Evolutionary conservation across 805 yeast genomes (phyloP).

Genomic region (Wickerhamiella musiphila): DNA sequence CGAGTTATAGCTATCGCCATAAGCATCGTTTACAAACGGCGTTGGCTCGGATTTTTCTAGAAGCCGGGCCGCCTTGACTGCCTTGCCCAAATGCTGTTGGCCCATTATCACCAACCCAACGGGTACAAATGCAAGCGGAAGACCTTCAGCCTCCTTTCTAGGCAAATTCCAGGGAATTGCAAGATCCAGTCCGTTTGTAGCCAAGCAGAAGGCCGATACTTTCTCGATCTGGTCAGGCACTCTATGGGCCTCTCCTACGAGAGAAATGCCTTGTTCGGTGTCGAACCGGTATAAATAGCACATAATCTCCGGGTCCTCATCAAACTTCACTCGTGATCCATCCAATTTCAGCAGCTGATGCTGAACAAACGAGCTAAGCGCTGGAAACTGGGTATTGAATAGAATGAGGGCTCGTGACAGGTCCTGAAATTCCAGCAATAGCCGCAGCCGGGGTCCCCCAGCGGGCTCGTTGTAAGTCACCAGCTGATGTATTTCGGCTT

Average conservation of each 20-base stretch:
- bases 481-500: not conserved
- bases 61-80: constrained; percentile 1
- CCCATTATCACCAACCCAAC: constrained; percentile 14
- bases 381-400: constrained; percentile 1
- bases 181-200: constrained; percentile 2
- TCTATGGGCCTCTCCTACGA: too few species aligned
- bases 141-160: too few species aligned
- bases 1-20: constrained; percentile 15
- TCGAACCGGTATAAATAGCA: too few species aligned
- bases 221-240: too few species aligned
- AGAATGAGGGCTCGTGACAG: constrained; percentile 3
- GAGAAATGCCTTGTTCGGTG: too few species aligned
- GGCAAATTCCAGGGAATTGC: too few species aligned
- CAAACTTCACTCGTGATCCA: too few species aligned
- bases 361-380: not conserved
- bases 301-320: too few species aligned
- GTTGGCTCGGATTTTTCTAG: constrained; percentile 13
- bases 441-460: constrained; percentile 4
- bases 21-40: constrained; percentile 10
- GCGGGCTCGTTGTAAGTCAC: constrained; percentile 6
- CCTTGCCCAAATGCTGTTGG: constrained; percentile 5
- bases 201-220: constrained; percentile 5
- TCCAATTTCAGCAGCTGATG: too few species aligned
- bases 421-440: constrained; percentile 3
- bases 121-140: constrained; percentile 1